Evolutionary conservation across 441 rosid genomes (phyloP), one percentile per base, ranked within the genome.

Genomic region (Populus hybrid): DNA sequence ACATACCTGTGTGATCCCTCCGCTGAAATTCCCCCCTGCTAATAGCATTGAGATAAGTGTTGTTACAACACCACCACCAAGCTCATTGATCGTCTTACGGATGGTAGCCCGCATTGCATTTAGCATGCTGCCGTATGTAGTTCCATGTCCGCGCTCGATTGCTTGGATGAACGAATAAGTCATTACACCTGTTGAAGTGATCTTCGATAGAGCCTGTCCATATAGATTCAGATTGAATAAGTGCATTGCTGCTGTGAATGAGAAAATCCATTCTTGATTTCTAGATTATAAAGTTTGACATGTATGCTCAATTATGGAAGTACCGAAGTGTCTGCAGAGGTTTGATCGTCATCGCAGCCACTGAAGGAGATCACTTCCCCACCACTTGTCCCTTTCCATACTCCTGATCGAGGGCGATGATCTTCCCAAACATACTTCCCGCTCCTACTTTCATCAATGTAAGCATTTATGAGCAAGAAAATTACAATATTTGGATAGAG

Each of bases 141-240:
- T 53, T 59, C 82, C 93, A 74, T 93, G 89, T 64, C 93, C 84
- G 3, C 83, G 88, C 81, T 94, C 97, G 76, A 90, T 84, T 0
- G 97, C 98, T 90, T 92, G 97, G 76, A 94, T 94, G 79, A 94
- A 91, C 73, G 93, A 91, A 82, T 84, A 93, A 71, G 97, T 93
- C 98, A 94, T 91, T 69, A 93, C 98, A 73, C 98, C 97, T 0
- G 97, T 93, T 9, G 92, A 90, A 26, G 97, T 89, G 66, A 93
- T 82, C 86, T 74, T 90, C 9, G 98, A 93, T 71, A 91, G 80
- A 35, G 97, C 97, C 99, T 90, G 88, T 68, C n/a, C 18, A 69
- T 9, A 56, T 74, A 42, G 74, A 29, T 76, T 40, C 33, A 61
- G 77, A 61, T 28, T 33, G 2, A 76, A 38, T 33, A 45, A 64